Evolutionary conservation across 805 yeast genomes (phyloP).

Genomic region (Sugiyamaella valdiviana): DNA sequence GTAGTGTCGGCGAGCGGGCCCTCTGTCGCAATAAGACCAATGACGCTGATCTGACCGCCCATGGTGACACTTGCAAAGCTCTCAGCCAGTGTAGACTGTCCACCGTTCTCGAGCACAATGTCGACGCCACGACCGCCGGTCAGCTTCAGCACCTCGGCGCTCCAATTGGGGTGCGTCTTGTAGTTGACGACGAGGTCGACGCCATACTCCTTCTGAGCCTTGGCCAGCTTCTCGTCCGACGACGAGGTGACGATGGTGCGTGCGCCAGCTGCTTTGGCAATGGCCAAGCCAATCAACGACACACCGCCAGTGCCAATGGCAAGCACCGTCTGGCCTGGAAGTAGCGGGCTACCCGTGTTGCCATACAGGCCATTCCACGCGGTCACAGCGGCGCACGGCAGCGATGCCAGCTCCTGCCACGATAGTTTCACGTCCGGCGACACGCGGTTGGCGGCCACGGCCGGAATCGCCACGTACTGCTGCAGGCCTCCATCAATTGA

Average conservation of each 20-base stretch:
- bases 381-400: conserved; percentile 12
- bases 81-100: conserved; percentile 7
- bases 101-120: conserved; percentile 13
- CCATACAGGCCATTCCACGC: conserved; percentile 13
- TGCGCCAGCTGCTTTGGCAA: conserved; percentile 14
- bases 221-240: conserved; percentile 11
- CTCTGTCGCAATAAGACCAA: conserved; percentile 8
- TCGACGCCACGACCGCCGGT: conserved; percentile 12
- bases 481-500: conserved; percentile 10
- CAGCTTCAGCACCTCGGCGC: conserved; percentile 5
- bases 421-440: conserved; percentile 8
- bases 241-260: conserved; percentile 12
- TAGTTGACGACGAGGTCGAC: conserved; percentile 11
- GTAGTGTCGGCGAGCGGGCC: conserved; percentile 3
- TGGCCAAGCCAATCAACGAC: conserved; percentile 7
- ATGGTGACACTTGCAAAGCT: conserved; percentile 3
- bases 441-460: conserved; percentile 2
- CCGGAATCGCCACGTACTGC: conserved; percentile 5
- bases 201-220: conserved; percentile 4
- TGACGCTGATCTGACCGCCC: conserved; percentile 7
- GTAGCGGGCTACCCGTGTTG: background rate
- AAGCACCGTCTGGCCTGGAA: conserved; percentile 10
- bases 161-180: conserved; percentile 8
- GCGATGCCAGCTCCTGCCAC: conserved; percentile 10
- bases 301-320: conserved; percentile 14